These are phyloP conservation scores for Trichoderma breve DNA, from an alignment of 2,329 filamentous ascomycete species.

Conservation along the genomic window DNA sequence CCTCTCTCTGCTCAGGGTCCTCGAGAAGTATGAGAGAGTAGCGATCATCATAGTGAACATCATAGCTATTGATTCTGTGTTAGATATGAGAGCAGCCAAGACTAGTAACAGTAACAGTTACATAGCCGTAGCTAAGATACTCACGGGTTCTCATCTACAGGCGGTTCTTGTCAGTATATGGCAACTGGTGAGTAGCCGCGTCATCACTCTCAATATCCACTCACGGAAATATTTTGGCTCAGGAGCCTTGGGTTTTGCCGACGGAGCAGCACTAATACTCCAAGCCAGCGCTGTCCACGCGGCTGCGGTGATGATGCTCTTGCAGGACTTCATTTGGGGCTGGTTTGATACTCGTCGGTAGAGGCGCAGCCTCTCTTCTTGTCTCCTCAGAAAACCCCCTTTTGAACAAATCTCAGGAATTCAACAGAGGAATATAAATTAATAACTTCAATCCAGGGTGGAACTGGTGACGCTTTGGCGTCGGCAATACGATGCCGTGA, in stretches of 20 bases:
- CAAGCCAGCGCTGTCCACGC: background rate
- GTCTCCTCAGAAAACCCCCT: background rate
- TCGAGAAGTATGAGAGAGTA: slow-evolving; percentile 42
- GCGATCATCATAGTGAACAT: slow-evolving; percentile 38
- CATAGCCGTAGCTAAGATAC: background rate
- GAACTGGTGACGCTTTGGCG: slow-evolving; percentile 6
- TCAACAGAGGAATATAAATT: background rate
- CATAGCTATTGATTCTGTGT: slow-evolving; percentile 20
- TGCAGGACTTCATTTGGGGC: slow-evolving; percentile 3
- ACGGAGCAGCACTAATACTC: slow-evolving; percentile 8
- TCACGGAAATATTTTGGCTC: slow-evolving; percentile 29
- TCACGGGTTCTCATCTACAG: slow-evolving; percentile 10
- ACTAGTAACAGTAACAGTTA: background rate
- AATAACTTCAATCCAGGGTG: background rate
- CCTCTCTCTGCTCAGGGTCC: slow-evolving; percentile 58
- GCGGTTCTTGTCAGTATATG: background rate
- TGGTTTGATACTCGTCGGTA: background rate
- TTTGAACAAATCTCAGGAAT: background rate
- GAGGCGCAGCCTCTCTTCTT: background rate
- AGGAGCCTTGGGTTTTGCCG: background rate
- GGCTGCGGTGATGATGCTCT: background rate
- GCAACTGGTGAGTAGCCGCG: background rate
- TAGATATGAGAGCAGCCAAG: background rate
- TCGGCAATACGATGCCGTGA: slow-evolving; percentile 17
- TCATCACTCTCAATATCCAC: slow-evolving; percentile 10